These are phyloP conservation scores for Setaria italica DNA, from an alignment of 202 grass and related monocot genomes.

Conservation along the genomic window DNA sequence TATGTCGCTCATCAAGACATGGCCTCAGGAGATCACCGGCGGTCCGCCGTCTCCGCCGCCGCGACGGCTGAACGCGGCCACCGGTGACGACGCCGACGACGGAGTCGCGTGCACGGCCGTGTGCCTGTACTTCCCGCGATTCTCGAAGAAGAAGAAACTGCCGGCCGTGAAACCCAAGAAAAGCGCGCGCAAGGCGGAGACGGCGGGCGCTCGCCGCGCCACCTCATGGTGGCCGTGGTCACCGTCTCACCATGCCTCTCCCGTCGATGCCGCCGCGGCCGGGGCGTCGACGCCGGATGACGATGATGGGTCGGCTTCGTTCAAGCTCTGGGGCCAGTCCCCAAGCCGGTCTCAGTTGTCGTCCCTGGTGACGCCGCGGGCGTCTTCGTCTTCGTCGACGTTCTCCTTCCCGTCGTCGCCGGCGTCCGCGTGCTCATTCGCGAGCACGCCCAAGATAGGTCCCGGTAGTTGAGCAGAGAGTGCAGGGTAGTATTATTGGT, in stretches of 20 bases:
- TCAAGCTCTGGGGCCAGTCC: constrained; percentile 9
- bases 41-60: background rate
- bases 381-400: background rate
- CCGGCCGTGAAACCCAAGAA: background rate
- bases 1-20: background rate
- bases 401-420: constrained; percentile 23
- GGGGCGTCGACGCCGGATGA: background rate
- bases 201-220: background rate
- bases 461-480: background rate
- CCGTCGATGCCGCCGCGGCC: background rate
- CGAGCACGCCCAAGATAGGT: background rate
- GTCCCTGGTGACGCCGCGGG: background rate
- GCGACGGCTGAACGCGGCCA: background rate
- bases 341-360: background rate
- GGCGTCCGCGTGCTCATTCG: constrained; percentile 7
- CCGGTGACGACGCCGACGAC: background rate
- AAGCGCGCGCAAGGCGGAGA: background rate
- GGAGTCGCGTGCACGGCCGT: background rate
- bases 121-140: constrained; percentile 1
- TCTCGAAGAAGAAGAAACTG: constrained; percentile 8
- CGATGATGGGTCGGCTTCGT: background rate
- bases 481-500: background rate
- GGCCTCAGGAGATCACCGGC: background rate
- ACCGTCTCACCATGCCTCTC: background rate
- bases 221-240: constrained; percentile 4